Conservation (phyloP, 108 stramenopile species). For the Fistulifera solaris region DNA sequence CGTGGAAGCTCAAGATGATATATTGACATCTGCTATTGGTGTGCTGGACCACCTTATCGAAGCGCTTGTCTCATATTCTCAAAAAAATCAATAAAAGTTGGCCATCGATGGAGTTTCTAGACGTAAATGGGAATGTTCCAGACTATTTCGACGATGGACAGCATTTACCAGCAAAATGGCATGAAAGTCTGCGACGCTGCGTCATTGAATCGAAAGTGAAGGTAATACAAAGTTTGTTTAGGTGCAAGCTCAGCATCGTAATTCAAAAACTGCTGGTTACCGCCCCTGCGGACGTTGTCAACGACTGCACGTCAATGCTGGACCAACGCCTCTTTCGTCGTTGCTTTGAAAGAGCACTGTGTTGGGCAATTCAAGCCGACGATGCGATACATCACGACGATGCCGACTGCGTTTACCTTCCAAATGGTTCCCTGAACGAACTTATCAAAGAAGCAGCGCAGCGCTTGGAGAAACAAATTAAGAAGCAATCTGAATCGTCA, state of each 20-base stretch:
- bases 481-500: not conserved
- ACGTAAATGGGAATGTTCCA: slow-evolving; percentile 3
- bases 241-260: slow-evolving; percentile 19
- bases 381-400: not conserved
- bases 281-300: slow-evolving; percentile 12
- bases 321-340: slow-evolving; percentile 15
- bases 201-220: slow-evolving; percentile 5
- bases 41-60: no score
- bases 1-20: no score
- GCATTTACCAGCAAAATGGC: slow-evolving; percentile 22
- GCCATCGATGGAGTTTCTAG: slow-evolving; percentile 23
- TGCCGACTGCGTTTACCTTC: not conserved
- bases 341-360: slow-evolving; percentile 24
- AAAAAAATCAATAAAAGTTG: slow-evolving; percentile 13
- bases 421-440: not conserved
- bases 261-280: slow-evolving; percentile 13
- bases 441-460: not conserved
- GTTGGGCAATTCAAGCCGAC: slow-evolving; percentile 13
- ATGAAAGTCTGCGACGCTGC: not conserved
- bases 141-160: slow-evolving; percentile 19
- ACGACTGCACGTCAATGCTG: slow-evolving; percentile 18
- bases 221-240: slow-evolving; percentile 5
- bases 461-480: not conserved
- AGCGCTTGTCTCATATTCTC: not conserved
- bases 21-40: no score